Evolutionary conservation across 2,329 filamentous ascomycete species (phyloP).

Genomic region (Cercospora sojina): DNA sequence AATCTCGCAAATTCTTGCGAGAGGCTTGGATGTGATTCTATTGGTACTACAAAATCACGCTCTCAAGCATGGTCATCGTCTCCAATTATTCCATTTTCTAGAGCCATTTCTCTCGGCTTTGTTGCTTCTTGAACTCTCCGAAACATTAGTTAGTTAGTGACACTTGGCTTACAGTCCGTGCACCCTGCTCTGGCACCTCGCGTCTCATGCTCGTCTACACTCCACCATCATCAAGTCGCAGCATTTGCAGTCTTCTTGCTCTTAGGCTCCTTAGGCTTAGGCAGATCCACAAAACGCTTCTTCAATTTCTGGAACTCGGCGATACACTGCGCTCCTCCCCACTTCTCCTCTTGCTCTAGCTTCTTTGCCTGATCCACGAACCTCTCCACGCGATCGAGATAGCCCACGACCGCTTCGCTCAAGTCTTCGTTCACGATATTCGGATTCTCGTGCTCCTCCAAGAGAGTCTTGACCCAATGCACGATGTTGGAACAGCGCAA

Average conservation of each 20-base stretch:
- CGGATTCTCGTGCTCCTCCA: constrained; percentile 45
- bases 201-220: background rate
- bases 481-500: constrained; percentile 40
- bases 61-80: background rate
- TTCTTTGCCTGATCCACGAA: constrained; percentile 33
- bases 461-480: constrained; percentile 47
- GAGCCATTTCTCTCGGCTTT: background rate
- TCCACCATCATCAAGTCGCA: background rate
- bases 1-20: background rate
- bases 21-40: background rate
- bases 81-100: background rate
- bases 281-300: constrained; percentile 26
- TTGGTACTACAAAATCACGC: background rate
- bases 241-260: constrained; percentile 6
- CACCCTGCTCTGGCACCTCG: constrained; percentile 3
- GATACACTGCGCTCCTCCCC: constrained; percentile 33
- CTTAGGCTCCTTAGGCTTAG: constrained; percentile 7
- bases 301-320: constrained; percentile 34
- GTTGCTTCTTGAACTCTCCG: background rate
- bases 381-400: constrained; percentile 33
- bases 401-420: constrained; percentile 38
- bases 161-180: constrained; percentile 11
- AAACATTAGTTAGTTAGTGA: background rate
- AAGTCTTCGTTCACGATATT: constrained; percentile 49
- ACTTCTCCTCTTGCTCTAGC: constrained; percentile 29